These are phyloP conservation scores for Candida xiaguanensis DNA, from an alignment of 805 yeast genomes.

Conservation along the genomic window DNA sequence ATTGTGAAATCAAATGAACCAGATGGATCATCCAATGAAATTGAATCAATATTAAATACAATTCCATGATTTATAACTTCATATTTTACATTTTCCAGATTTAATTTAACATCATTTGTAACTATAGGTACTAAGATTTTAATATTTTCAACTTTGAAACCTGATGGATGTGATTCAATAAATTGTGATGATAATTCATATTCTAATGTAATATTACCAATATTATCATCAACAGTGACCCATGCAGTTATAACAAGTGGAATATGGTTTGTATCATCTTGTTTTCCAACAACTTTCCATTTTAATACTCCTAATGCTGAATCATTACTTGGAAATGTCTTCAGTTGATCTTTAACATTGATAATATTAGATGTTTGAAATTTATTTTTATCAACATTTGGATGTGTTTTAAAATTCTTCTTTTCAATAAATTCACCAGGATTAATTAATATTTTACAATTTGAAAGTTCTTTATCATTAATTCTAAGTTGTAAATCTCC, in stretches of 20 bases:
- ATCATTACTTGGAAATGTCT: slow-evolving; percentile 88
- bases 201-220: slow-evolving; percentile 79
- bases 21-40: slow-evolving; percentile 49
- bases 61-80: slow-evolving; percentile 63
- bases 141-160: slow-evolving; percentile 49
- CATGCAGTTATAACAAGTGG: slow-evolving; percentile 83
- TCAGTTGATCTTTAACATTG: slow-evolving; percentile 70
- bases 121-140: slow-evolving; percentile 62
- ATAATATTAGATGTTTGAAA: slow-evolving; percentile 58
- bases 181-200: slow-evolving; percentile 62
- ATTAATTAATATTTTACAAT: slow-evolving; percentile 57
- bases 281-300: slow-evolving; percentile 77
- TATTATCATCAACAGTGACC: slow-evolving; percentile 59
- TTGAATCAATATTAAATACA: slow-evolving; percentile 55
- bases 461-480: slow-evolving; percentile 68
- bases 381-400: slow-evolving; percentile 80
- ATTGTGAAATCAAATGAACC: slow-evolving; percentile 81
- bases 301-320: slow-evolving; percentile 87
- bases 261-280: slow-evolving; percentile 49
- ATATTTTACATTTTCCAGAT: slow-evolving; percentile 41
- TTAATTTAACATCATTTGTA: slow-evolving; percentile 51
- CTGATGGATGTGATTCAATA: slow-evolving; percentile 20
- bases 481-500: slow-evolving; percentile 90
- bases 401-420: slow-evolving; percentile 87
- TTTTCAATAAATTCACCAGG: slow-evolving; percentile 47